A percentile compares a stretch with the other conserved stretches of the same genome.
phyloP scores from a whole-genome alignment of 1,139 yeast genomes.

The Yamadazyma atmosphaerica region DNA sequence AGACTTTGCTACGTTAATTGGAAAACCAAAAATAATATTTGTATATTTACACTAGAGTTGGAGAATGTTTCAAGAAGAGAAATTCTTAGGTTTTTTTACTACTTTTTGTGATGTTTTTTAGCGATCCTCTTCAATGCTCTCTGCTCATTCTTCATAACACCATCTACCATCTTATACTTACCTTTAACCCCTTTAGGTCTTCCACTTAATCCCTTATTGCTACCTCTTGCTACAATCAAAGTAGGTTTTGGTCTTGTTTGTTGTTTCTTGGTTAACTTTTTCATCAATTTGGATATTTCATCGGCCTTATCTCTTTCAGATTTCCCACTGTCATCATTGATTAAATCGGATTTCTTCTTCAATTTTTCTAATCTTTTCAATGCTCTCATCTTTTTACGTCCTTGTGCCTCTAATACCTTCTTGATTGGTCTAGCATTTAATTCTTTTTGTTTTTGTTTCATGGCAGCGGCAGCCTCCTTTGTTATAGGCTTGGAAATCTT shows the following conservation, averaged over 20 bases:
- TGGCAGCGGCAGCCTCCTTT: conserved; percentile 92
- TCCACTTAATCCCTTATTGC: conserved; percentile 83
- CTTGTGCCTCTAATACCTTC: conserved; percentile 96
- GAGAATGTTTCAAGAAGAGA: no score
- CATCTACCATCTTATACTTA: conserved; percentile 98
- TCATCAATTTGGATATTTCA: conserved; percentile 85
- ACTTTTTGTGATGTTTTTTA: conserved; percentile 58
- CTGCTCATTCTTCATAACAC: conserved; percentile 95
- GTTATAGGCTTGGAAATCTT: conserved; percentile 90
- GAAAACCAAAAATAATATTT: no score
- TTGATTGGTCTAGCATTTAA: conserved; percentile 96
- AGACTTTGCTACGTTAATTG: no score
- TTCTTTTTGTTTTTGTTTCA: conserved; percentile 85
- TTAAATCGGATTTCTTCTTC: conserved; percentile 90
- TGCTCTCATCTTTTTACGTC: conserved; percentile 95
- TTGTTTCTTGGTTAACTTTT: conserved; percentile 75
- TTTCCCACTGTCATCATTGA: conserved; percentile 83
- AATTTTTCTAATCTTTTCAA: conserved; percentile 82
- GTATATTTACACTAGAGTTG: not conserved
- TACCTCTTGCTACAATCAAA: conserved; percentile 86
- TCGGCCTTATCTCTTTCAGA: conserved; percentile 94
- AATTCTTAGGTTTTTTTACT: no score
- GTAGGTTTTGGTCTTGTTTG: conserved; percentile 80
- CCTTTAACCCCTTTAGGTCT: conserved; percentile 98
- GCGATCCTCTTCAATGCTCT: conserved; percentile 89